Conservation (phyloP, 192 early-diverging fungal genomes). For the Rhizoclosmatium sp. region DNA sequence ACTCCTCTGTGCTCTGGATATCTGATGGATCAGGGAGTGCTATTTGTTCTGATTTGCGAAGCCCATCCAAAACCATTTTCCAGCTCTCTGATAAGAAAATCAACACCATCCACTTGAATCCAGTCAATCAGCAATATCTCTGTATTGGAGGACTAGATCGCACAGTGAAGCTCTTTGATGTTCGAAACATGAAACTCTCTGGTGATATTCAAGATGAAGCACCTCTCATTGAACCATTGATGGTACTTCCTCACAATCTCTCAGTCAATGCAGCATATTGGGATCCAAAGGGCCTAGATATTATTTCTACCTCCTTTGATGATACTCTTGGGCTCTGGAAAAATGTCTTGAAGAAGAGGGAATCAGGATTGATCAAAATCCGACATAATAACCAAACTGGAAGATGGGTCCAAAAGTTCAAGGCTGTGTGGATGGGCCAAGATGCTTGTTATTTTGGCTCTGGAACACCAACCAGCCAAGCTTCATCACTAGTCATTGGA, state of each 20-base stretch:
- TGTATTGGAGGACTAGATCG: conserved; percentile 62
- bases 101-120: conserved; percentile 69
- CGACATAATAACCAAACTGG: conserved; percentile 67
- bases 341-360: conserved; percentile 47
- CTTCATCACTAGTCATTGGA: conserved; percentile 52
- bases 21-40: conserved; percentile 61
- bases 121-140: conserved; percentile 53
- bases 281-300: conserved; percentile 64
- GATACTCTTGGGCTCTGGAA: conserved; percentile 63
- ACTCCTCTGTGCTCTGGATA: conserved; percentile 55
- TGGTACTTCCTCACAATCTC: conserved; percentile 56
- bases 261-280: conserved; percentile 72
- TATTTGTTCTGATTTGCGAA: conserved; percentile 58
- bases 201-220: background rate
- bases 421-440: conserved; percentile 60
- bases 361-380: conserved; percentile 46
- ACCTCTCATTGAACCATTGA: conserved; percentile 33
- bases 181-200: conserved; percentile 52
- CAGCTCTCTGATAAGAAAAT: conserved; percentile 63
- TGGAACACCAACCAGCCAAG: conserved; percentile 40
- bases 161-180: conserved; percentile 68
- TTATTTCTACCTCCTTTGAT: conserved; percentile 67
- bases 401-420: conserved; percentile 73
- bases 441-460: background rate
- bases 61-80: conserved; percentile 36